Evolutionary conservation across 768 basidiomycete species (phyloP), one percentile per base, ranked within the genome.

Genomic region (Guyanaporus albipodus): DNA sequence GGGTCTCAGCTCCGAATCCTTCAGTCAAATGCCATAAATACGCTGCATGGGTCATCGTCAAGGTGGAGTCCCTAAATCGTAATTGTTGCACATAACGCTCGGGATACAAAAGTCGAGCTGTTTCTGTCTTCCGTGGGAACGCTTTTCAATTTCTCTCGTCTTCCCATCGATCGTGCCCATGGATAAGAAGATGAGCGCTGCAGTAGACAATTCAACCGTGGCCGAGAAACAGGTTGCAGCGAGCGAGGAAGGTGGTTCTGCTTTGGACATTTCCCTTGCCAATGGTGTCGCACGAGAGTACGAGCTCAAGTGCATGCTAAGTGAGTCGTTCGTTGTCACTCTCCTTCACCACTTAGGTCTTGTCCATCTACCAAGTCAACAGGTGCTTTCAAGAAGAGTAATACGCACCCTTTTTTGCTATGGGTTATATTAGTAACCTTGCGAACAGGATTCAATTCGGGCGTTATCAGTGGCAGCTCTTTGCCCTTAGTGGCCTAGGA

Each of bases 391-490:
- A 75, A 55, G 65, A 73, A 32, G 74, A 76, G 73, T 74, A n/a
- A n/a, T n/a, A 27, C 11, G 67, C 61, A 12, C 26, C 46, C 42
- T 45, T 40, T n/a, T n/a, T n/a, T n/a, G n/a, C n/a, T n/a, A n/a
- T n/a, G n/a, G n/a, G n/a, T n/a, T n/a, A n/a, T n/a, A 32, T 32
- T 14, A 21, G 17, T 46, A 8, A 58, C 15, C 4, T 10, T 24
- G 21, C 8, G 28, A 10, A 38, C 54, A 76, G 75, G 48, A 74
- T 77, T 38, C 75, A 76, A 39, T 77, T 73, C 33, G 76, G 76
- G 12, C 68, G 66, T 33, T 78, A 77, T 61, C 76, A 78, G 44
- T 58, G 64, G 42, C 71, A 77, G 52, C 67, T 78, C 24, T 76
- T 78, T 54, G 17, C 68, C 21, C 61, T 78, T 14, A 66, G 72